Base-by-base conservation (phyloP, 148 eudicot species). In the Bassia scoparia region DNA sequence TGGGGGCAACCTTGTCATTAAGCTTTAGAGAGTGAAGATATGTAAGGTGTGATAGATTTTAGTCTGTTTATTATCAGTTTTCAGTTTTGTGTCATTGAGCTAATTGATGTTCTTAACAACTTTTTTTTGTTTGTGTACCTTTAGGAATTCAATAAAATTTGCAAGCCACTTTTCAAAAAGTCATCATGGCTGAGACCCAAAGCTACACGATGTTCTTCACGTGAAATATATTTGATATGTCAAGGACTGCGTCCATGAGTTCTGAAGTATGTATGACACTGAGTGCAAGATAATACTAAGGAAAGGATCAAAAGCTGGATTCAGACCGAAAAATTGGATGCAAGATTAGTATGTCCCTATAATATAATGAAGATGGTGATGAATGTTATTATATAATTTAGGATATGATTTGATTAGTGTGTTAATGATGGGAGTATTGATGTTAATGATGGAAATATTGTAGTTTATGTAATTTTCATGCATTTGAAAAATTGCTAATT, bases 201-300 rank as follows among this genome's bases (percentile, higher is more conserved):
- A 80, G 98, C 98, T 75, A 95, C 98, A 52, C 83, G 97, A 78
- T 77, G 97, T 5, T 74, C 91, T 43, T 94, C 98, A 20, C 86
- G 97, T 75, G 98, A 94, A 80, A 91, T 93, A 74, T 93, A 93
- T 77, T 77, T 93, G 78, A 89, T 93, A 43, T 90, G 98, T 84
- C 97, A 93, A 75, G 95, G 90, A 46, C 59, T 80, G 24, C 76
- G 82, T 18, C 59, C 60, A 62, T 79, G 72, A 79, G 38, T n/a
- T 35, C 23, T 24, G 31, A 15, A 34, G 46, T 41, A 41, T 41
- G 46, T n/a, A n/a, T n/a, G n/a, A n/a, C n/a, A n/a, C n/a, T n/a
- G n/a, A n/a, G n/a, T n/a, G n/a, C n/a, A n/a, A n/a, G n/a, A n/a
- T n/a, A n/a, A n/a, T n/a, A n/a, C n/a, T n/a, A n/a, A n/a, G n/a